These are phyloP conservation scores for Nyctanthes arbortristis DNA, from an alignment of 257 asterid genomes.

Conservation along the genomic window DNA sequence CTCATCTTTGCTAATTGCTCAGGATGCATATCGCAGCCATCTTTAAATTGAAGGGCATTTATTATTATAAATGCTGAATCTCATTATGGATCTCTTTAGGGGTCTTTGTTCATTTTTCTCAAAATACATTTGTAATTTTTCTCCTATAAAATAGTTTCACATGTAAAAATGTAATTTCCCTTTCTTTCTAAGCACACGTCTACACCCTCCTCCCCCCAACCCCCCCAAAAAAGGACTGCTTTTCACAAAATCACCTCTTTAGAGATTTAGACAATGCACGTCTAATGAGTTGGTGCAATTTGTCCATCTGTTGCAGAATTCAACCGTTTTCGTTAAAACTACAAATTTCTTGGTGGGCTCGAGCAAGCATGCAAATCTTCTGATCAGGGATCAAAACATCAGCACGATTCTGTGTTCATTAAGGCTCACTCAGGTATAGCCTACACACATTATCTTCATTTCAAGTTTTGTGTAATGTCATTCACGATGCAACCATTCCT, in stretches of 20 bases:
- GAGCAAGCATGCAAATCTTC: constrained; percentile 40
- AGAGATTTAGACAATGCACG: too few species aligned
- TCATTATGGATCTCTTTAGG: neutral
- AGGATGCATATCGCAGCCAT: neutral
- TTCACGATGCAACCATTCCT: constrained; percentile 8
- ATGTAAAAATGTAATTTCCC: too few species aligned
- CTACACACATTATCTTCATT: neutral
- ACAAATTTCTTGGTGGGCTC: constrained; percentile 41
- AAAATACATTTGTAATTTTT: too few species aligned
- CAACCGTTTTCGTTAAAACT: constrained; percentile 26
- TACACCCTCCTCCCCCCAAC: too few species aligned
- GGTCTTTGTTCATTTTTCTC: neutral
- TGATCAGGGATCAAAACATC: constrained; percentile 32
- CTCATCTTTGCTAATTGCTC: neutral
- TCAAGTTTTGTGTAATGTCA: constrained; percentile 5
- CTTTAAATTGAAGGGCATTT: neutral
- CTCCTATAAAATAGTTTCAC: too few species aligned
- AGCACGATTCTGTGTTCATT: constrained; percentile 29
- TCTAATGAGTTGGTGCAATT: neutral
- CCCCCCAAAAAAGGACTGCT: too few species aligned
- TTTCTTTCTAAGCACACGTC: too few species aligned
- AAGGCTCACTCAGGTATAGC: constrained; percentile 40
- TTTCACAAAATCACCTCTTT: too few species aligned
- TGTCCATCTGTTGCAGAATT: constrained; percentile 33
- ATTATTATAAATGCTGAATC: neutral